Conservation (phyloP, 139 green algal genomes). For the Coelastrella sp. region DNA sequence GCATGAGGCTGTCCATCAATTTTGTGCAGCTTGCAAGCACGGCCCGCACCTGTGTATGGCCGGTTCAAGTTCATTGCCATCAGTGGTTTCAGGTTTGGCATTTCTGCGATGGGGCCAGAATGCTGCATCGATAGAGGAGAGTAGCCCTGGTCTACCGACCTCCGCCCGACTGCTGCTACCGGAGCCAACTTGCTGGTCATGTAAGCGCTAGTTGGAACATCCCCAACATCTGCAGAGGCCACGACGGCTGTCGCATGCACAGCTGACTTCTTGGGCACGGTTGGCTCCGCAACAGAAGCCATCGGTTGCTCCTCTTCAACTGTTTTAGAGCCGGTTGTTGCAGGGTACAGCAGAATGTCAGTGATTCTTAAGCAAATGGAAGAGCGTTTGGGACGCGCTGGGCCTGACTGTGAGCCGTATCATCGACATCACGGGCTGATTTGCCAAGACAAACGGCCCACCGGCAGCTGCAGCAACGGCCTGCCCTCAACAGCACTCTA, state of each 20-base stretch:
- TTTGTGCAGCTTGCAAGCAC: not conserved
- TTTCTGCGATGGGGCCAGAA: not conserved
- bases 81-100: constrained; percentile 25
- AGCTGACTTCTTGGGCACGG: not conserved
- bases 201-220: not conserved
- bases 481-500: not conserved
- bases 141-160: constrained; percentile 17
- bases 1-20: too few relatives aligned
- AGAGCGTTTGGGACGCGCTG: too few relatives aligned
- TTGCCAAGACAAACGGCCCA: not conserved
- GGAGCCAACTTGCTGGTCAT: not conserved
- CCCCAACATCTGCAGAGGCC: not conserved
- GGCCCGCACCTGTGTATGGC: constrained; percentile 31
- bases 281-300: not conserved
- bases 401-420: not conserved
- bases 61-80: constrained; percentile 9
- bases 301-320: constrained; percentile 22
- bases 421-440: not conserved
- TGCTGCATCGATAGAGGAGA: not conserved
- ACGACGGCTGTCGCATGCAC: not conserved
- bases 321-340: not conserved
- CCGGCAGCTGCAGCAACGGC: not conserved
- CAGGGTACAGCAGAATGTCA: not conserved
- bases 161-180: not conserved
- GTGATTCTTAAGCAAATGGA: not conserved